Percentiles rank a stretch among this genome's conserved stretches.
Conservation (phyloP, 306 rosid species). For the Rosa lucieae region DNA sequence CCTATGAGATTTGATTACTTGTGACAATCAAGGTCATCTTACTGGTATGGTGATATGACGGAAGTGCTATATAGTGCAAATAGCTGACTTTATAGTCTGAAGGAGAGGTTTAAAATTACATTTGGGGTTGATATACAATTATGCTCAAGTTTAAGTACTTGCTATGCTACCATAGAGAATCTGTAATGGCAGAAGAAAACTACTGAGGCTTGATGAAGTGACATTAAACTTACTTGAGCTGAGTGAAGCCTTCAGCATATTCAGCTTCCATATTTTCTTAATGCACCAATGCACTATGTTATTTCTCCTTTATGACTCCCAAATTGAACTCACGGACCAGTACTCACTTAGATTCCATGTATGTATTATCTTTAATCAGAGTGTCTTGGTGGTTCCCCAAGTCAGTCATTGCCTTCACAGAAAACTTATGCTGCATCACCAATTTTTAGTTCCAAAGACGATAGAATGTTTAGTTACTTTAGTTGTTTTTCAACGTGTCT, state of each 20-base stretch:
- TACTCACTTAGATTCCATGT: background rate
- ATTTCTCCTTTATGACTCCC: background rate
- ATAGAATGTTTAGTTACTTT: background rate
- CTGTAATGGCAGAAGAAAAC: background rate
- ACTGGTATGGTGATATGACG: background rate
- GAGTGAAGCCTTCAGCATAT: background rate
- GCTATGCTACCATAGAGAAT: background rate
- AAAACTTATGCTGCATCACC: background rate
- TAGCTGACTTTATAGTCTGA: background rate
- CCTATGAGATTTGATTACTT: background rate
- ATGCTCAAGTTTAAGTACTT: background rate
- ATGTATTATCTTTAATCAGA: background rate
- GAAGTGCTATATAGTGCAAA: background rate
- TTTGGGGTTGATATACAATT: background rate
- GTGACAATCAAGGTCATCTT: background rate
- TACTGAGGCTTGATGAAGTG: background rate
- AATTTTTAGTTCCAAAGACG: background rate
- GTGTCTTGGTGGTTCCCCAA: background rate
- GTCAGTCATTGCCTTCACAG: background rate
- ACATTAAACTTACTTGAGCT: background rate
- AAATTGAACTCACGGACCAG: background rate
- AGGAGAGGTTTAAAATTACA: background rate
- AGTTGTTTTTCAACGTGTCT: constrained; percentile 3
- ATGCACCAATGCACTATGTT: background rate
- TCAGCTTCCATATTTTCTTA: background rate